Percentiles rank a stretch among this genome's conserved stretches.
Evolutionary conservation across 2,329 filamentous ascomycete species (phyloP).

Genomic region (Colletotrichum coccodes): DNA sequence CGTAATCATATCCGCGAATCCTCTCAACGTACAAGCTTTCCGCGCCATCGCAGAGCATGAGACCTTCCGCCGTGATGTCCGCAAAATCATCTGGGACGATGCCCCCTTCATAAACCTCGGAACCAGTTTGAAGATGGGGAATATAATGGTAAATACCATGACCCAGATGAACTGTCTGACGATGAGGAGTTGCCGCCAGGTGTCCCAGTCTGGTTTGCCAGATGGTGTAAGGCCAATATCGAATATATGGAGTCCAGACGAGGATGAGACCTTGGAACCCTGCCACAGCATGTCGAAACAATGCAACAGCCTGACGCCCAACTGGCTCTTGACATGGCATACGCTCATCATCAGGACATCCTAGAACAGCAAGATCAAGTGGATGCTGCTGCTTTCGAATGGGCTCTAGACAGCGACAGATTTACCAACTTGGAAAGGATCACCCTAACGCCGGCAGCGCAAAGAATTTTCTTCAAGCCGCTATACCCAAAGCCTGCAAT

Average conservation of each 20-base stretch:
- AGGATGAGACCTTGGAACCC: not conserved
- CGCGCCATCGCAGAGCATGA: slow-evolving; percentile 48
- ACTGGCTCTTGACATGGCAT: too few species aligned
- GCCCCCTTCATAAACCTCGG: slow-evolving; percentile 14
- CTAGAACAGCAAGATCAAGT: slow-evolving; percentile 44
- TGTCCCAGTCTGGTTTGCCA: not conserved
- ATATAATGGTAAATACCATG: not conserved
- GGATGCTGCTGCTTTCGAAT: slow-evolving; percentile 44
- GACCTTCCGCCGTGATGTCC: slow-evolving; percentile 41
- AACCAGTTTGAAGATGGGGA: not conserved
- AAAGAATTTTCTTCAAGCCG: slow-evolving; percentile 47
- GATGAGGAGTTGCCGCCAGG: not conserved
- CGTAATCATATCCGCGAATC: slow-evolving; percentile 52
- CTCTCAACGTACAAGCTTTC: slow-evolving; percentile 48
- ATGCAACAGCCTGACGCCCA: not conserved
- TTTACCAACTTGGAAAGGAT: slow-evolving; percentile 50
- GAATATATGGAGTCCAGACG: not conserved
- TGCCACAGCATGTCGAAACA: not conserved
- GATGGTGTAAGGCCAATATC: not conserved
- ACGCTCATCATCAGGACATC: slow-evolving; percentile 46
- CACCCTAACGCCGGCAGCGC: slow-evolving; percentile 50
- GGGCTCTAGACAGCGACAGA: slow-evolving; percentile 39
- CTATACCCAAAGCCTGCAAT: slow-evolving; percentile 54
- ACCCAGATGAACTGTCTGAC: too few species aligned
- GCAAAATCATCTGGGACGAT: slow-evolving; percentile 53